phyloP scores from a whole-genome alignment of 176 grass and related monocot genomes.

The Oryza coarctata region DNA sequence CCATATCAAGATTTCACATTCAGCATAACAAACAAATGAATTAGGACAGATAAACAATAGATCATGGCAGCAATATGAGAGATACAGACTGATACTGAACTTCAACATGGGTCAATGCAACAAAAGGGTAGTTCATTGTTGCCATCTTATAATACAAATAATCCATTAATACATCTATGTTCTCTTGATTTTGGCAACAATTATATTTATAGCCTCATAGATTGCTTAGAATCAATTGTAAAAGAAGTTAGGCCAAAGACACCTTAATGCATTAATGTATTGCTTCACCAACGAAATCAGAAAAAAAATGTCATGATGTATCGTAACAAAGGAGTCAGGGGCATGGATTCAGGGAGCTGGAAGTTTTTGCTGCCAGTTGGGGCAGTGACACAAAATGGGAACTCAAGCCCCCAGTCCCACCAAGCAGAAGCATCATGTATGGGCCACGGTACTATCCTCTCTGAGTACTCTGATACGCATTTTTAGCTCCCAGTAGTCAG shows the following conservation, averaged over 20 bases:
- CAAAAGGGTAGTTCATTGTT: background rate
- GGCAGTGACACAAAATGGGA: constrained; percentile 13
- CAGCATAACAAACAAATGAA: background rate
- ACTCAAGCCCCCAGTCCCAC: background rate
- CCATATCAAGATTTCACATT: background rate
- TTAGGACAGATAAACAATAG: background rate
- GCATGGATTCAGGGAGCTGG: background rate
- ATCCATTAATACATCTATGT: background rate
- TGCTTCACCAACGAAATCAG: background rate
- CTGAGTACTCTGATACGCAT: background rate
- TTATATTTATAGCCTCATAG: background rate
- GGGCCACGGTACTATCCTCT: constrained; percentile 19
- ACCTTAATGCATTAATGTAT: background rate
- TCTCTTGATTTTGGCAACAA: background rate
- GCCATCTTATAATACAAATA: background rate
- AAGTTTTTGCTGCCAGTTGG: constrained; percentile 11
- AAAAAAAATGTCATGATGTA: background rate
- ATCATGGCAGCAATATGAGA: background rate
- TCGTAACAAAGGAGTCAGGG: background rate
- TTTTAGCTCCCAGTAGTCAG: background rate
- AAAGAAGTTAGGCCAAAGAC: background rate
- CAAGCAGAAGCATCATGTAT: background rate
- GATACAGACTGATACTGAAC: background rate
- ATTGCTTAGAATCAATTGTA: background rate
- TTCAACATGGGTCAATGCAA: background rate